Evolutionary conservation across 441 rosid genomes (phyloP).

Genomic region (Isatis lusitanica): DNA sequence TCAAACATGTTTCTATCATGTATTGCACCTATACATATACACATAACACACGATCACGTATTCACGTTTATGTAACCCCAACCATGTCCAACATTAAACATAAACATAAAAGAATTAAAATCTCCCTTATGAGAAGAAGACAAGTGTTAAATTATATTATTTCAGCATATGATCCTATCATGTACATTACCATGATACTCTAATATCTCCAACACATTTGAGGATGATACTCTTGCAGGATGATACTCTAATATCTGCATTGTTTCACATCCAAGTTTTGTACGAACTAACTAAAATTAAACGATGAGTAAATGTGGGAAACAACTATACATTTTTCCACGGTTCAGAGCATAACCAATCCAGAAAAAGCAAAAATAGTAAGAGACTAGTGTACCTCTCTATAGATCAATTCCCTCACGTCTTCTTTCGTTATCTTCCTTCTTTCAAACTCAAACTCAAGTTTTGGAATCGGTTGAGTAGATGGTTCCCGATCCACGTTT

Average conservation of each 20-base stretch:
- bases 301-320: not conserved
- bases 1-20: not conserved
- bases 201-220: too few species aligned
- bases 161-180: not conserved
- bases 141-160: not conserved
- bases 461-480: conserved; percentile 83
- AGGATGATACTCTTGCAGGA: conserved; percentile 85
- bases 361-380: not conserved
- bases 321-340: not conserved
- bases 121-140: not conserved
- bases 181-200: not conserved
- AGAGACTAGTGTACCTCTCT: conserved; percentile 65
- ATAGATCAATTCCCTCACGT: conserved; percentile 82
- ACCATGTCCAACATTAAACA: too few species aligned
- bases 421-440: conserved; percentile 75
- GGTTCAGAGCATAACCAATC: conserved; percentile 7
- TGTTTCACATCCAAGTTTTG: conserved; percentile 24
- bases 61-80: too few species aligned
- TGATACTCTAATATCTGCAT: conserved; percentile 92
- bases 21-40: not conserved
- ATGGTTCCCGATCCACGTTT: conserved; percentile 70
- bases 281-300: not conserved
- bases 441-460: conserved; percentile 91
- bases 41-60: not conserved
- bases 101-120: too few species aligned